Base-by-base conservation (phyloP, 2,329 filamentous ascomycete genomes). In the Beauveria varroae region DNA sequence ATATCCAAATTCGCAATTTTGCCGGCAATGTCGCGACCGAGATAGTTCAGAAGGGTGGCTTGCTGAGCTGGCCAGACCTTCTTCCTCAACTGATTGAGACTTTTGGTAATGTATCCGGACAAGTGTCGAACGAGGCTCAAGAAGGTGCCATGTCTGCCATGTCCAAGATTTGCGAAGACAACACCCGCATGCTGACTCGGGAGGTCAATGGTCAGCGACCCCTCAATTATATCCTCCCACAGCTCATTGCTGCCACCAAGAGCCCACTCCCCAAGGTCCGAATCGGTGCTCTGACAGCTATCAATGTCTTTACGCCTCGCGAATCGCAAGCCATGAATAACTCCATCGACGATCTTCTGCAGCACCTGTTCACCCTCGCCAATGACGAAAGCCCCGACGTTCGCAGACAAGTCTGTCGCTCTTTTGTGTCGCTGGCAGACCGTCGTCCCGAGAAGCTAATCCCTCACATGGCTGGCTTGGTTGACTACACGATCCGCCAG, bases 91-190 rank as follows among this genome's bases (percentile, higher is more conserved):
- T 99, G 22, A 76, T 98, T 66, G 81, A 85, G 60, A 81, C 96
- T 74, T 85, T 96, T 64, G 83, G 84, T 66, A 96, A 96, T 73
- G 77, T 86, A 61, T 80, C 78, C 51, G 88, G 89, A 46, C 85
- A 88, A 64, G 79, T 86, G 24, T 79, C 90, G 7, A 77, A 82
- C 49, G 84, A 90, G 70, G 87, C 88, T 14, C 92, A 97, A 71
- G 93, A 99, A 73, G 93, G 93, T 64, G 93, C 91, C 67, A 96
- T 98, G 89, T 86, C 90, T 54, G 93, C 95, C 53, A 81, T 99
- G 74, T 80, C 89, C 72, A 98, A 98, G 79, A 93, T 99, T 64
- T 99, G 95, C 75, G 95, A 99, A 75, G 95, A 99, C 76, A 97
- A 96, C 76, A 87, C 86, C 70, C 91, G 89, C 71, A 81, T 91